Percentiles rank a stretch among this genome's conserved stretches.
phyloP scores from a whole-genome alignment of 176 grass and related monocot species.

The Oryza officinalis region DNA sequence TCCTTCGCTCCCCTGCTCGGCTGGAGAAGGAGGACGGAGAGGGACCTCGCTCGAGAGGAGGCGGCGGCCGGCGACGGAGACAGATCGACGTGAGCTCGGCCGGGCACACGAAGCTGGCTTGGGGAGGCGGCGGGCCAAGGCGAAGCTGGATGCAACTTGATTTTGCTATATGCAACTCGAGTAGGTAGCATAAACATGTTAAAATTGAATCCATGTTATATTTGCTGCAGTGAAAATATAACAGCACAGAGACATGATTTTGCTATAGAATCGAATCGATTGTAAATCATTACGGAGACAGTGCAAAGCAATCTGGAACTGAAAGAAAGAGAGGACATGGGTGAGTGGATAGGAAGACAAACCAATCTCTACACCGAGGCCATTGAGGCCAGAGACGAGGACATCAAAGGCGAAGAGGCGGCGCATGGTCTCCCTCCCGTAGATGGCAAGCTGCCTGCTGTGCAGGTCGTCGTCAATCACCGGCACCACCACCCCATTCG shows the following conservation, averaged over 20 bases:
- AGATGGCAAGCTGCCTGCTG: no score
- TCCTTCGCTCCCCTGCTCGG: no score
- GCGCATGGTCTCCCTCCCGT: conserved; percentile 87
- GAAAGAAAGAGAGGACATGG: not conserved
- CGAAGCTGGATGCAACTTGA: no score
- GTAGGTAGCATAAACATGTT: not conserved
- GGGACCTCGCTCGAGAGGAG: no score
- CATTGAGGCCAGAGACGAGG: conserved; percentile 77
- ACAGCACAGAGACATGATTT: not conserved
- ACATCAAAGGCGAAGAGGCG: conserved; percentile 73
- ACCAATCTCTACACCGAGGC: conserved; percentile 76
- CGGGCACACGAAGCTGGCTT: no score
- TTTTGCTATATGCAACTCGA: not conserved
- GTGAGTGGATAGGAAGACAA: not conserved
- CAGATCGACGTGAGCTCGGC: no score
- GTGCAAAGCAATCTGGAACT: not conserved
- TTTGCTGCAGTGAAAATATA: not conserved
- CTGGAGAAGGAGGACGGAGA: no score
- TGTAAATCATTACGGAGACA: not conserved
- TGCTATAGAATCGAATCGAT: not conserved
- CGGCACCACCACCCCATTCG: conserved; percentile 27
- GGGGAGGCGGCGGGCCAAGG: no score
- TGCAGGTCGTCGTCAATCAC: no score
- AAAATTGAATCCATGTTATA: no score
- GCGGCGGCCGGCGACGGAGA: no score